Base-by-base conservation (phyloP, 2,329 filamentous ascomycete genomes). In the Fusarium domesticum region DNA sequence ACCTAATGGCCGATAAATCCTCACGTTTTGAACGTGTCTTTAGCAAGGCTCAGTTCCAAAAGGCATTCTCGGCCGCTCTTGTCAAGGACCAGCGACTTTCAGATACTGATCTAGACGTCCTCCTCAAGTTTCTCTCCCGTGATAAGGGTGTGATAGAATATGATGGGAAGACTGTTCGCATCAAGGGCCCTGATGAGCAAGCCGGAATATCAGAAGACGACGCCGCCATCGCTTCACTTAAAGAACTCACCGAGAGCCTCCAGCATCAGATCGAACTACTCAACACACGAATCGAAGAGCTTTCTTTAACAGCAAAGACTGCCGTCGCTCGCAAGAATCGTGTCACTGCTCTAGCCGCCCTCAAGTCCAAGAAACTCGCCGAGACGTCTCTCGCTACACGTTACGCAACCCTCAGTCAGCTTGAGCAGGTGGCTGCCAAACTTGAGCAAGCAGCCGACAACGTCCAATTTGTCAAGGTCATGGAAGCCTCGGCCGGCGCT, bases 381-480 rank as follows among this genome's bases (percentile, higher is more conserved):
- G 90, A 96, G 65, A 72, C 78, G 3, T 86, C 83, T 10, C 75
- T 97, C 0, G 72, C 80, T 20, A 81, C 83, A 52, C 83, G 91
- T 11, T 81, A 84, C 20, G 82, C 83, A 7, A 87, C 87, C 0
- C 77, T 96, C 2, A 72, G 75, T 33, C 90, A 96, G 66, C 77
- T 98, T 2, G 90, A 97, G 67, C 83, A 88, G 50, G 84, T 95
- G 0, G 87, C 89, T 42, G 68, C 76, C n/a, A 87, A 85, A 61
- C 87, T 98, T 40, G 85, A 96, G 63, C 84, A 92, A 65, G 93
- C 93, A 0, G 78, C 83, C 0, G 87, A 91, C 65, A 88, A 96
- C 51, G 82, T 95, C 7, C 85, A 89, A 57, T 78, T 96, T 12
- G 82, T 97, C 7, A 78, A 80, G 47, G 84, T 90, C 6, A 91